Evolutionary conservation across 257 asterid genomes (phyloP).

Genomic region (Przewalskia tangutica): DNA sequence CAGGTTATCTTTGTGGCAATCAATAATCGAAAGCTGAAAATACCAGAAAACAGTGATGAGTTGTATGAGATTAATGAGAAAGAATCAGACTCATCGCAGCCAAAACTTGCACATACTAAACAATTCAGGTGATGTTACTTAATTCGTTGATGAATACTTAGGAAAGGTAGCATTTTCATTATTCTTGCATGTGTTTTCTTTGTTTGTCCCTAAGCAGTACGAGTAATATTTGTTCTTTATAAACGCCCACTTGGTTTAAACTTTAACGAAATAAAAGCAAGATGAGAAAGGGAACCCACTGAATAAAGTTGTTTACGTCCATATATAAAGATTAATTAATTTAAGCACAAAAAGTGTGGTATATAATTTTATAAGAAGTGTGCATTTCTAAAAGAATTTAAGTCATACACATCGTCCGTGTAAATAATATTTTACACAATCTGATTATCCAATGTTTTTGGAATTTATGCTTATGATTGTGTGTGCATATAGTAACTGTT

Average conservation of each 20-base stretch:
- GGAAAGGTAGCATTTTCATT: background rate
- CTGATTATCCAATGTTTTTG: too few relatives aligned
- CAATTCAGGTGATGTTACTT: conserved; percentile 51
- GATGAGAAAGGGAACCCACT: background rate
- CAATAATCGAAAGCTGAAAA: conserved; percentile 36
- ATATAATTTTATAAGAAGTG: background rate
- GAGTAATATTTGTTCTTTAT: background rate
- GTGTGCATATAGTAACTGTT: background rate
- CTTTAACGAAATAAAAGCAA: background rate
- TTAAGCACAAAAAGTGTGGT: background rate
- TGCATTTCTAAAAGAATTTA: background rate
- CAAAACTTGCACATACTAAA: conserved; percentile 46
- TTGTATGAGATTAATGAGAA: conserved; percentile 58
- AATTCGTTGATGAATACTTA: background rate
- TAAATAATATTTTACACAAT: too few relatives aligned
- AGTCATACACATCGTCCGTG: background rate
- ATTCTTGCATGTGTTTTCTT: background rate
- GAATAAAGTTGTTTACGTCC: background rate
- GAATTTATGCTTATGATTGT: too few relatives aligned
- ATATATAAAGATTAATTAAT: background rate
- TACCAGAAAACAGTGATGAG: conserved; percentile 37
- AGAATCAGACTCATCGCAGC: conserved; percentile 20
- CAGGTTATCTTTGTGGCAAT: conserved; percentile 57
- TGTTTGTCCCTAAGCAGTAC: too few relatives aligned
- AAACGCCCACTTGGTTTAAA: background rate